phyloP scores from a whole-genome alignment of 2,329 filamentous ascomycete genomes.

The Microcyclosporella mali region DNA sequence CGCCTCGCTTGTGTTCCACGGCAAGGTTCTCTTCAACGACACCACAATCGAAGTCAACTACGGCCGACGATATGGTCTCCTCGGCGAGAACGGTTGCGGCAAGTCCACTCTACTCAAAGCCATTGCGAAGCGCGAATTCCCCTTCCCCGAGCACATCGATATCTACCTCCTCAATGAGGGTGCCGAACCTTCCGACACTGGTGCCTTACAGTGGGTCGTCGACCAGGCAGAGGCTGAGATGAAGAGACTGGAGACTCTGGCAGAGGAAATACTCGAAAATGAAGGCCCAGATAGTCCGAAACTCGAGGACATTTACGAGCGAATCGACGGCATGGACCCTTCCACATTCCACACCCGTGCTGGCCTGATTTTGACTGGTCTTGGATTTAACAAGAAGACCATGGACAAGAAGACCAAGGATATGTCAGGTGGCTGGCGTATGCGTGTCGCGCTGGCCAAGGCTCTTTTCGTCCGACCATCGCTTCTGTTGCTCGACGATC shows the following conservation, averaged over 20 bases:
- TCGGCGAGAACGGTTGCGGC: constrained; percentile 98
- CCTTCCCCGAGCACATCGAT: constrained; percentile 92
- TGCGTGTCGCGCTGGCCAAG: constrained; percentile 97
- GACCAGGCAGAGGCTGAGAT: constrained; percentile 89
- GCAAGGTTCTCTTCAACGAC: constrained; percentile 90
- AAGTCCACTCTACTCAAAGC: constrained; percentile 97
- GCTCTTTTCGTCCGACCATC: constrained; percentile 98
- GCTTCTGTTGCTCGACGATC: constrained; percentile 91
- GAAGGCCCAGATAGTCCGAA: constrained; percentile 87
- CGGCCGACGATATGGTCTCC: constrained; percentile 84
- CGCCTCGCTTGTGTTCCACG: constrained; percentile 91
- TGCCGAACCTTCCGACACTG: constrained; percentile 78
- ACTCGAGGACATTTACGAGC: constrained; percentile 94
- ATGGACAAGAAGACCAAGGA: constrained; percentile 99
- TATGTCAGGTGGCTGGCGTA: constrained; percentile 99
- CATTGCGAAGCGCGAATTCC: constrained; percentile 88
- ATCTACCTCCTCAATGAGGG: constrained; percentile 98
- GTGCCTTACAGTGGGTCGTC: constrained; percentile 96
- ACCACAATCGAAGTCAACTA: constrained; percentile 89
- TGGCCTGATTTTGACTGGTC: constrained; percentile 93
- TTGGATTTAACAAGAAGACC: constrained; percentile 97
- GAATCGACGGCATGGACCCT: constrained; percentile 98
- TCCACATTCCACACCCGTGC: constrained; percentile 94
- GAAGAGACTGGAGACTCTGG: constrained; percentile 77
- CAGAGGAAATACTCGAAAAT: constrained; percentile 84